phyloP scores from a whole-genome alignment of 1,139 yeast genomes.

The Chernovozyma sophiae-reginae region DNA sequence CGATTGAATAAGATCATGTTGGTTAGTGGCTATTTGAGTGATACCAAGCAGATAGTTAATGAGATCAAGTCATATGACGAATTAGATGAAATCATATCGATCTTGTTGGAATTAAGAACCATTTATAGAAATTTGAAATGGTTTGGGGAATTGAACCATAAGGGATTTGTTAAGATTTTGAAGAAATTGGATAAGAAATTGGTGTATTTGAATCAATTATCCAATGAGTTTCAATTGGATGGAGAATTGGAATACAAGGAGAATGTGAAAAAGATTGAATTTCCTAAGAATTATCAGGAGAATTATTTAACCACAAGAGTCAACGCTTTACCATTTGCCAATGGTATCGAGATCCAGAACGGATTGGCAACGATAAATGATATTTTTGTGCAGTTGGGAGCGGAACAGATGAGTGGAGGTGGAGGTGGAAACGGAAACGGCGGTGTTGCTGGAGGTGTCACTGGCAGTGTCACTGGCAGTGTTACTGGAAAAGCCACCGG shows the following conservation, averaged over 20 bases:
- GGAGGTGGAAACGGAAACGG: slow-evolving; percentile 7
- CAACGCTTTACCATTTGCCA: slow-evolving; percentile 73
- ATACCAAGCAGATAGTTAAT: slow-evolving; percentile 22
- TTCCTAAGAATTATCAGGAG: slow-evolving; percentile 63
- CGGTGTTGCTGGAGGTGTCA: too few species aligned
- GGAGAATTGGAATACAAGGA: slow-evolving; percentile 8
- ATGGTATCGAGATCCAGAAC: slow-evolving; percentile 54
- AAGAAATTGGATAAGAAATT: slow-evolving; percentile 88
- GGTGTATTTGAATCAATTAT: slow-evolving; percentile 17
- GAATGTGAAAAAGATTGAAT: slow-evolving; percentile 8
- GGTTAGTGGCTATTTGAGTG: slow-evolving; percentile 26
- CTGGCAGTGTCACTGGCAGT: too few species aligned
- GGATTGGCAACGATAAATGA: slow-evolving; percentile 54
- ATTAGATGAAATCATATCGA: slow-evolving; percentile 71
- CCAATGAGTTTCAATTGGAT: slow-evolving; percentile 13
- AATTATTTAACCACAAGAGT: slow-evolving; percentile 68
- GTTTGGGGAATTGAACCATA: slow-evolving; percentile 90
- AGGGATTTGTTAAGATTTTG: slow-evolving; percentile 84
- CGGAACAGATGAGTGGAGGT: slow-evolving; percentile 3
- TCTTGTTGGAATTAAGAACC: slow-evolving; percentile 73
- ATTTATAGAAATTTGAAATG: slow-evolving; percentile 80
- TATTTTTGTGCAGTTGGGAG: slow-evolving; percentile 41
- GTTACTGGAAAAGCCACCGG: neutral
- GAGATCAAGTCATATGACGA: slow-evolving; percentile 53
- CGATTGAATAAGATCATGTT: slow-evolving; percentile 51